Conservation (phyloP, 345 rosid genomes). For the Linum lewisii region DNA sequence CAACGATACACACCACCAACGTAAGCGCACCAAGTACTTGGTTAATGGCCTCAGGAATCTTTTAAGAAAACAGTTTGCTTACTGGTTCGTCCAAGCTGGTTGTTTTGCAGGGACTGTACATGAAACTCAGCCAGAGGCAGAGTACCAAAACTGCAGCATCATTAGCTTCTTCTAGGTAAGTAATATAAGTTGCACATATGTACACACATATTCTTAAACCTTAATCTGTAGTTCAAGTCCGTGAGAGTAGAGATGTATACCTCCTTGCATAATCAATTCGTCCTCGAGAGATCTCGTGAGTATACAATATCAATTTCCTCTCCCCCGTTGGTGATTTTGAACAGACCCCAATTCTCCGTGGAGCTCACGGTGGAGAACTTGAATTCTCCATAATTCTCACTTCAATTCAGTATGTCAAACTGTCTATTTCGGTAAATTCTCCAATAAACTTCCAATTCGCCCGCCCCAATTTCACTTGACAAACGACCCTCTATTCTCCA, state of each 20-base stretch:
- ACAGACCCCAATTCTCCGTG: too few species aligned
- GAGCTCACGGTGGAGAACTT: too few species aligned
- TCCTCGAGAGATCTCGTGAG: too few species aligned
- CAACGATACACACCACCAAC: constrained; percentile 82
- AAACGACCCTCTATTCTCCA: too few species aligned
- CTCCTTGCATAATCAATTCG: neutral
- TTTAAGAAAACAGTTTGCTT: neutral
- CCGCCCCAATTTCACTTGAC: too few species aligned
- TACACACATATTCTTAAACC: neutral
- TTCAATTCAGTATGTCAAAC: too few species aligned
- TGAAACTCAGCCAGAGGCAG: constrained; percentile 53
- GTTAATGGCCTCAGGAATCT: neutral
- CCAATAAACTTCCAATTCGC: too few species aligned
- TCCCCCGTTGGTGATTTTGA: too few species aligned
- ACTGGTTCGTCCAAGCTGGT: neutral
- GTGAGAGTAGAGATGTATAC: constrained; percentile 4
- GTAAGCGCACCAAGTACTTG: constrained; percentile 24
- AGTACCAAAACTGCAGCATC: constrained; percentile 15
- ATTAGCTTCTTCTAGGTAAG: constrained; percentile 28
- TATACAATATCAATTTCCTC: too few species aligned
- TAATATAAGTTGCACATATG: constrained; percentile 5
- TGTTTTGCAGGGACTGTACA: constrained; percentile 69
- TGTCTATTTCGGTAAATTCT: too few species aligned
- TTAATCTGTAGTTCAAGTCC: neutral
- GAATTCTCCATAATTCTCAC: too few species aligned